Percentiles rank a stretch among this genome's conserved stretches.
Evolutionary conservation across 768 basidiomycete species (phyloP).

Genomic region (Suillus plorans): DNA sequence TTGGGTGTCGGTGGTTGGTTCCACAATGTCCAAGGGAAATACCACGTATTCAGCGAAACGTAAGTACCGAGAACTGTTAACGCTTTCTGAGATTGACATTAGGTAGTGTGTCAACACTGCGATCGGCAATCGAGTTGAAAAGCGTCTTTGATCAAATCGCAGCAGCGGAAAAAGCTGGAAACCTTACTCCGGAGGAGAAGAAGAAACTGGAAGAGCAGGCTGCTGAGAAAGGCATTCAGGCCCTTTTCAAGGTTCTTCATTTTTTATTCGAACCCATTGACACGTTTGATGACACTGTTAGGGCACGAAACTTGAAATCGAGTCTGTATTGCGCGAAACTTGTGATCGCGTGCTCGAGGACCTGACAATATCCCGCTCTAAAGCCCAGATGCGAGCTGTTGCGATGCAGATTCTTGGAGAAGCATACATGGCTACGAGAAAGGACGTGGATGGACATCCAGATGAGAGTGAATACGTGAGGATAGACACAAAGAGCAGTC

Average conservation of each 20-base stretch:
- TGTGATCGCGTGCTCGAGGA: conserved; percentile 80
- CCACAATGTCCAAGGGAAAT: conserved; percentile 89
- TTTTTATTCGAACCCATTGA: not conserved
- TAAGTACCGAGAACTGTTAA: conserved; percentile 34
- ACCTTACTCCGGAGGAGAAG: conserved; percentile 74
- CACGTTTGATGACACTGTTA: conserved; percentile 26
- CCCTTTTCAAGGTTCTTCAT: conserved; percentile 77
- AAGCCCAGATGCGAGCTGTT: conserved; percentile 71
- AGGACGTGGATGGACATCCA: conserved; percentile 45
- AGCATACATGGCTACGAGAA: conserved; percentile 68
- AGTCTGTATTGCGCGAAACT: conserved; percentile 84
- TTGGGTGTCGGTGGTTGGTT: conserved; percentile 91
- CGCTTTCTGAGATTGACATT: conserved; percentile 7
- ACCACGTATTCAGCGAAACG: conserved; percentile 94
- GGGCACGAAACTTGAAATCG: conserved; percentile 91
- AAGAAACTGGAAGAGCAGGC: conserved; percentile 87
- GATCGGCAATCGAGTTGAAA: conserved; percentile 87
- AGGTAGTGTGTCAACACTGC: conserved; percentile 75
- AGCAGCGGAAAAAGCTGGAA: conserved; percentile 85
- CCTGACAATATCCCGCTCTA: conserved; percentile 47
- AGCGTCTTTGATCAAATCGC: conserved; percentile 89
- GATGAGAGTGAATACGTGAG: conserved; percentile 82
- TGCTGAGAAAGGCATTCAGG: conserved; percentile 89
- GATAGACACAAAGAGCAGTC: conserved; percentile 72
- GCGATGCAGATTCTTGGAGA: conserved; percentile 85